phyloP scores from a whole-genome alignment of 495 filamentous ascomycete genomes.

The Penicillium alfredii region DNA sequence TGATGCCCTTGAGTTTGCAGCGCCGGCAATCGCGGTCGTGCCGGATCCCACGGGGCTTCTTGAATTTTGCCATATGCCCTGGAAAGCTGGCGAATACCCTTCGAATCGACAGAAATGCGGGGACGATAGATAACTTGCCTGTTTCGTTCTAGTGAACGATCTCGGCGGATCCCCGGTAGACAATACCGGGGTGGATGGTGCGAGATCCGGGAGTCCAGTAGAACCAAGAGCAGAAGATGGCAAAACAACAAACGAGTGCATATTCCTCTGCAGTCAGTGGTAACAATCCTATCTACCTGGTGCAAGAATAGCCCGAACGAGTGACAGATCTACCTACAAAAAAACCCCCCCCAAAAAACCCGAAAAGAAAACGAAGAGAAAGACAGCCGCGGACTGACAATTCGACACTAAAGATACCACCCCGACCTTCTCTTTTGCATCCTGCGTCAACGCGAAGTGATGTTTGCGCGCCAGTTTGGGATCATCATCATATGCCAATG shows the following conservation, averaged over 20 bases:
- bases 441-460: slow-evolving; percentile 2
- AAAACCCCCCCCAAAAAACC: not conserved
- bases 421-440: too few relatives aligned
- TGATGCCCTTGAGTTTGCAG: slow-evolving; percentile 24
- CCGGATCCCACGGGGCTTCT: slow-evolving; percentile 32
- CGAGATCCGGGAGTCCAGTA: too few relatives aligned
- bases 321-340: not conserved
- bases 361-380: not conserved
- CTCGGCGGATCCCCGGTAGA: too few relatives aligned
- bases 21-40: slow-evolving; percentile 29
- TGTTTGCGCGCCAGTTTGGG: slow-evolving; percentile 9
- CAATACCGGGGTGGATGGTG: slow-evolving; percentile 1
- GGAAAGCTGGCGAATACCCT: too few relatives aligned
- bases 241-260: too few relatives aligned
- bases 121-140: slow-evolving; percentile 6
- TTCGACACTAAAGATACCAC: too few relatives aligned
- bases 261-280: too few relatives aligned
- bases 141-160: slow-evolving; percentile 6
- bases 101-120: slow-evolving; percentile 13
- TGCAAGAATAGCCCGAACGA: not conserved
- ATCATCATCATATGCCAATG: slow-evolving; percentile 20
- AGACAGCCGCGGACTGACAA: too few relatives aligned
- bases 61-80: slow-evolving; percentile 15
- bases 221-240: too few relatives aligned
- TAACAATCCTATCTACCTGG: not conserved